These are phyloP conservation scores for Sarocladiaceae sp. DNA, from an alignment of 2,329 filamentous ascomycete species.

Conservation along the genomic window DNA sequence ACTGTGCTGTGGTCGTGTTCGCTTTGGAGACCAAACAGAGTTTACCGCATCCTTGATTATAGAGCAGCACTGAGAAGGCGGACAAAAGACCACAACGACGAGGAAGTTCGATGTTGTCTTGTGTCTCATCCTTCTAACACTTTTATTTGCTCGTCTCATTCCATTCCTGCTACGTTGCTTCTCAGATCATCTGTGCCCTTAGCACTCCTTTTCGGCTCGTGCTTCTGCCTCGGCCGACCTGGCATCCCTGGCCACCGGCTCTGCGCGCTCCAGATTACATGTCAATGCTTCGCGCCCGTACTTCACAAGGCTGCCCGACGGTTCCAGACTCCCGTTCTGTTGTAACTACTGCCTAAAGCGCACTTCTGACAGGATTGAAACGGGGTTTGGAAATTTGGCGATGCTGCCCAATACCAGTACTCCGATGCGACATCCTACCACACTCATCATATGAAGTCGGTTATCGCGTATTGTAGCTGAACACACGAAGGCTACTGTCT, in stretches of 20 bases:
- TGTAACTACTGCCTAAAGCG: neutral
- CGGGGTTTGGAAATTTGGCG: neutral
- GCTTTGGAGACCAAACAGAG: neutral
- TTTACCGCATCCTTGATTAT: neutral
- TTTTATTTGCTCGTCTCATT: neutral
- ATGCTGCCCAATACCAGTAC: neutral
- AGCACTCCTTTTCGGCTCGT: neutral
- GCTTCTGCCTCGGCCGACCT: neutral
- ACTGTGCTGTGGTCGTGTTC: neutral
- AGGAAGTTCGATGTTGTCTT: no score
- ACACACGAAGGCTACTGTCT: neutral
- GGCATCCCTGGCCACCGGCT: neutral
- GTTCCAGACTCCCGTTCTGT: no score
- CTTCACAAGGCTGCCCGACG: slow-evolving; percentile 5
- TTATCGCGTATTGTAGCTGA: no score
- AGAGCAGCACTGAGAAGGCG: neutral
- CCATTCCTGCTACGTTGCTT: neutral
- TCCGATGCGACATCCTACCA: neutral
- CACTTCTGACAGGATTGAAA: neutral
- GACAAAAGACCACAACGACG: neutral
- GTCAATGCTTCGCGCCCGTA: slow-evolving; percentile 8
- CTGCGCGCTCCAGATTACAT: neutral
- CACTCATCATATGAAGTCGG: no score
- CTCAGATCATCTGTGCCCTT: neutral
- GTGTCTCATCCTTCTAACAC: neutral